These are phyloP conservation scores for Escovopsis weberi DNA, from an alignment of 2,329 filamentous ascomycete genomes.

Conservation along the genomic window DNA sequence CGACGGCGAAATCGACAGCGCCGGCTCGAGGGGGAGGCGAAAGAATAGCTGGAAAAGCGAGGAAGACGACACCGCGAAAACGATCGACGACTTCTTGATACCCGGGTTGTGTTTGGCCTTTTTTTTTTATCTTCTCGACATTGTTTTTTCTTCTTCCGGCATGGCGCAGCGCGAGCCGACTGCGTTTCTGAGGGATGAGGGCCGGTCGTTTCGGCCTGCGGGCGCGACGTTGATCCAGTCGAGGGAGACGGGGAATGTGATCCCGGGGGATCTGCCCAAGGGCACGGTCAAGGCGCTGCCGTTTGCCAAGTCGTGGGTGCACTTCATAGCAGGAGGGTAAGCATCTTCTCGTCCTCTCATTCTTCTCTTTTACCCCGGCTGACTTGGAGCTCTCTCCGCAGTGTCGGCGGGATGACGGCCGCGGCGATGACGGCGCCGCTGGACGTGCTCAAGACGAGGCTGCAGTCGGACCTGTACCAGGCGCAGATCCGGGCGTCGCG, in stretches of 20 bases:
- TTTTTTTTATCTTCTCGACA: too few relatives aligned
- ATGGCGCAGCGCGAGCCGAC: constrained; percentile 4
- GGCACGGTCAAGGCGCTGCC: constrained; percentile 27
- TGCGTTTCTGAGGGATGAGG: constrained; percentile 18
- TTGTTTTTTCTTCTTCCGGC: not conserved
- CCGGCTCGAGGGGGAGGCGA: too few relatives aligned
- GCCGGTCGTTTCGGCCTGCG: constrained; percentile 17
- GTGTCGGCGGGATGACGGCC: constrained; percentile 78
- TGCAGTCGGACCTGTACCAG: constrained; percentile 93
- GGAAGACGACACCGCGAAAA: too few relatives aligned
- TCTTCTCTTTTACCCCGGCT: not conserved
- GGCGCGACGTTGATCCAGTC: constrained; percentile 38
- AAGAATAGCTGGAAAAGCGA: too few relatives aligned
- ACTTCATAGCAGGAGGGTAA: constrained; percentile 83
- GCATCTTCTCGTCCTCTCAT: constrained; percentile 13
- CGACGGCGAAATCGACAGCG: too few relatives aligned
- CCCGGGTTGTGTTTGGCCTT: too few relatives aligned
- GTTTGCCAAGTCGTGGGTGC: constrained; percentile 71
- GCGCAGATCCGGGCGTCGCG: constrained; percentile 58
- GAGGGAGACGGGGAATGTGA: constrained; percentile 43
- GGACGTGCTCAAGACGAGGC: constrained; percentile 82
- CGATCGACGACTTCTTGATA: too few relatives aligned
- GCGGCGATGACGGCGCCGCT: constrained; percentile 88
- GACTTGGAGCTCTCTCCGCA: constrained; percentile 19
- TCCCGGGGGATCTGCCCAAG: constrained; percentile 27